phyloP scores from a whole-genome alignment of 805 yeast genomes.

The Pichia exigua region DNA sequence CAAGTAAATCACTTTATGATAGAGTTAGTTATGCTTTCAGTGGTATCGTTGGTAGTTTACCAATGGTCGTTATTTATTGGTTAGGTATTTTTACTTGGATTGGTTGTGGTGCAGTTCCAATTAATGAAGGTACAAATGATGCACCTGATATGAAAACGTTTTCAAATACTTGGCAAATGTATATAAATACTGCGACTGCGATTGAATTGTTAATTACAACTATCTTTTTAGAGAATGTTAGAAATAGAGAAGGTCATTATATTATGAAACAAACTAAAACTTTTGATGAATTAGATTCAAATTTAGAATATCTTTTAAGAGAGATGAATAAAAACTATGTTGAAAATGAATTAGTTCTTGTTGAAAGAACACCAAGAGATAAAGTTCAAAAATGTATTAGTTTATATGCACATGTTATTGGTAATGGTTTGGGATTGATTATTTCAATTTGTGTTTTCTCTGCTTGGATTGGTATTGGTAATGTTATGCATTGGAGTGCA shows the following conservation, averaged over 20 bases:
- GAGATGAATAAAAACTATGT: background rate
- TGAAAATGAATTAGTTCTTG: conserved; percentile 23
- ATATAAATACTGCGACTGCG: conserved; percentile 34
- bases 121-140: conserved; percentile 2
- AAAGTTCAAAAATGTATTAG: conserved; percentile 13
- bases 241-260: conserved; percentile 25
- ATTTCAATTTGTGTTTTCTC: conserved; percentile 28
- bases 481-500: conserved; percentile 28
- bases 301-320: conserved; percentile 21
- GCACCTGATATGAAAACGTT: conserved; percentile 18
- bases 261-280: conserved; percentile 17
- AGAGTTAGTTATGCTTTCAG: conserved; percentile 21
- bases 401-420: conserved; percentile 35
- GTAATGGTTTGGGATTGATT: conserved; percentile 34
- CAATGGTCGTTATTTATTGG: conserved; percentile 30
- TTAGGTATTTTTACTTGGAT: conserved; percentile 32
- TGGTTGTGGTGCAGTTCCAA: conserved; percentile 28
- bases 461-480: conserved; percentile 34
- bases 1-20: conserved; percentile 28
- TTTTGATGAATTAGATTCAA: conserved; percentile 22
- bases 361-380: conserved; percentile 19
- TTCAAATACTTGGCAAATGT: conserved; percentile 33
- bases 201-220: conserved; percentile 28
- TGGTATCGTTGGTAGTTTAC: conserved; percentile 25
- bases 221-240: conserved; percentile 31